phyloP scores from a whole-genome alignment of 805 yeast species.

The Pichia rugopelliculosa region DNA sequence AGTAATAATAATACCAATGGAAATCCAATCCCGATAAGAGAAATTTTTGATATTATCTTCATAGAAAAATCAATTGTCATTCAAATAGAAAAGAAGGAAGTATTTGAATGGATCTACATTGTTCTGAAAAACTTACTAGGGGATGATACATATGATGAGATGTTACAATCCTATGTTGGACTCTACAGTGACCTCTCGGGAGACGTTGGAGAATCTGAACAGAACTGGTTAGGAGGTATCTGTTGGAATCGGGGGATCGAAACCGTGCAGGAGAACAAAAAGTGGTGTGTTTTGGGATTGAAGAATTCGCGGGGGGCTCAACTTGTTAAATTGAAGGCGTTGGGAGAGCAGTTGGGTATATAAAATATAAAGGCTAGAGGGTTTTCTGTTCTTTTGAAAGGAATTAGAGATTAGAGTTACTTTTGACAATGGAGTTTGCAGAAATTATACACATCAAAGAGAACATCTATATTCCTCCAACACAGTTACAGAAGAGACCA shows the following conservation, averaged over 20 bases:
- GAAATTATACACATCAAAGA: constrained; percentile 25
- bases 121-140: neutral
- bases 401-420: neutral
- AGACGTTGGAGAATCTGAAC: neutral
- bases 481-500: constrained; percentile 13
- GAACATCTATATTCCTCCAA: constrained; percentile 30
- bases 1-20: too few species aligned
- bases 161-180: neutral
- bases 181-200: neutral
- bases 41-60: neutral
- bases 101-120: neutral
- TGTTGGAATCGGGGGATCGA: neutral
- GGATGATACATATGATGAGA: neutral
- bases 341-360: neutral
- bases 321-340: neutral
- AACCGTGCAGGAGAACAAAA: neutral
- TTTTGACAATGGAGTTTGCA: constrained; percentile 25
- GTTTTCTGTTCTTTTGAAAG: neutral
- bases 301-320: neutral
- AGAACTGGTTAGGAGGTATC: neutral
- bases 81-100: neutral
- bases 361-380: neutral
- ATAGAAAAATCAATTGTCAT: neutral
- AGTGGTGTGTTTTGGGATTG: neutral
- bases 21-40: neutral